These are phyloP conservation scores for Solanum pennellii DNA, from an alignment of 257 asterid genomes.

Conservation along the genomic window DNA sequence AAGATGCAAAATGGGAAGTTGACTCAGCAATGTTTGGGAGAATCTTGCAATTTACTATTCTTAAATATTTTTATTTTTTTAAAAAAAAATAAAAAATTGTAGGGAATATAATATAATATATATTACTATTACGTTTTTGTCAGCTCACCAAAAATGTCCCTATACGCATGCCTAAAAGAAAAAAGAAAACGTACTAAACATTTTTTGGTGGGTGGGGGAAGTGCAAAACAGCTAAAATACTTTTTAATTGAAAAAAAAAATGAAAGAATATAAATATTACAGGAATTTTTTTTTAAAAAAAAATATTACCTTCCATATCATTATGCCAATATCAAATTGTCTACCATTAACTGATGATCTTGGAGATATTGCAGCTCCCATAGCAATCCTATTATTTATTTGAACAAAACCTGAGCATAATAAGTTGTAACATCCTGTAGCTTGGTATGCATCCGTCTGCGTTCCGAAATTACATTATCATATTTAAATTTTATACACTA, in stretches of 20 bases:
- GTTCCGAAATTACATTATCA: neutral
- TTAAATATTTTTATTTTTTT: neutral
- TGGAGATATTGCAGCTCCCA: conserved; percentile 97
- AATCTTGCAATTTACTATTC: conserved; percentile 26
- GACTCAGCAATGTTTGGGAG: conserved; percentile 11
- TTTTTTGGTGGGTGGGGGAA: neutral
- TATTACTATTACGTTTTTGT: neutral
- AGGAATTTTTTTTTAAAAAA: too few relatives aligned
- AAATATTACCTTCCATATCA: conserved; percentile 80
- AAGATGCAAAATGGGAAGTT: conserved; percentile 1
- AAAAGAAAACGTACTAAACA: neutral
- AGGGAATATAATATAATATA: neutral
- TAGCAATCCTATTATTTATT: conserved; percentile 74
- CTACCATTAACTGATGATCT: conserved; percentile 51
- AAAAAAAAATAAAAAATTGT: neutral
- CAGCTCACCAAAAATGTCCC: neutral
- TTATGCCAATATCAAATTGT: conserved; percentile 79
- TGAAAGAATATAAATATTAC: neutral
- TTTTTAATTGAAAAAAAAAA: neutral
- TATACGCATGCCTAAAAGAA: neutral
- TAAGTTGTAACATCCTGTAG: conserved; percentile 93
- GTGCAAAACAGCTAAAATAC: neutral
- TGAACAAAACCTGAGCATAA: conserved; percentile 86
- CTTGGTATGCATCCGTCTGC: conserved; percentile 92
- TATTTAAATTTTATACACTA: neutral